A percentile compares a stretch with the other conserved stretches of the same genome.
phyloP scores from a whole-genome alignment of 805 yeast genomes.

The Metschnikowia rubicola region DNA sequence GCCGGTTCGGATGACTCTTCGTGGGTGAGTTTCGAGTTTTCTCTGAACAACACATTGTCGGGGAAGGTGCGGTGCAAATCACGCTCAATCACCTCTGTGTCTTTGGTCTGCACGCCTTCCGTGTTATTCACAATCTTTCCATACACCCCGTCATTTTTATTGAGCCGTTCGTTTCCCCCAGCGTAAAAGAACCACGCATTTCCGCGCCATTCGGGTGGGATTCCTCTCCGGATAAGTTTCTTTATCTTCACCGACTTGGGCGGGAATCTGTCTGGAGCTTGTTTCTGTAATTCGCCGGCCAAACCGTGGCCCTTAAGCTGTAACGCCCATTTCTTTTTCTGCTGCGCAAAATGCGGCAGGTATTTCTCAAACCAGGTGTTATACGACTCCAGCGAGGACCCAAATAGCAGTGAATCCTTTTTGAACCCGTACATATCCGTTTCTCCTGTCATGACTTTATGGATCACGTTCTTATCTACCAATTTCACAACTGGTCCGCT shows the following conservation, averaged over 20 bases:
- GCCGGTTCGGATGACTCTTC: slow-evolving; percentile 46
- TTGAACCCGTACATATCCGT: slow-evolving; percentile 85
- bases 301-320: slow-evolving; percentile 70
- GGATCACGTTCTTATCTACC: slow-evolving; percentile 5
- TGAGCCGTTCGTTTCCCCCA: slow-evolving; percentile 71
- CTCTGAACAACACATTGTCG: slow-evolving; percentile 77
- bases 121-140: slow-evolving; percentile 64
- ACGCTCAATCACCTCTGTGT: slow-evolving; percentile 89
- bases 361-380: slow-evolving; percentile 76
- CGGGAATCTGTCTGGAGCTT: slow-evolving; percentile 64
- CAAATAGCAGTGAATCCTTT: slow-evolving; percentile 50
- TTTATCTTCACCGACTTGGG: slow-evolving; percentile 74
- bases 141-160: slow-evolving; percentile 70
- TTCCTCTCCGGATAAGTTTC: slow-evolving; percentile 82
- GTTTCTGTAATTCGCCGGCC: slow-evolving; percentile 20
- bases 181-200: slow-evolving; percentile 96
- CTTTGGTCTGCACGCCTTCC: slow-evolving; percentile 52
- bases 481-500: slow-evolving; percentile 2
- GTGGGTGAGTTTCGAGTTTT: neutral
- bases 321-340: slow-evolving; percentile 74
- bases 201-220: slow-evolving; percentile 97
- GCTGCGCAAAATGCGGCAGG: slow-evolving; percentile 54
- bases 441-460: slow-evolving; percentile 3
- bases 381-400: slow-evolving; percentile 51
- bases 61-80: slow-evolving; percentile 95